Evolutionary conservation across 139 green algal genomes (phyloP).

Genomic region (Auxenochlorella pyrenoidosa): DNA sequence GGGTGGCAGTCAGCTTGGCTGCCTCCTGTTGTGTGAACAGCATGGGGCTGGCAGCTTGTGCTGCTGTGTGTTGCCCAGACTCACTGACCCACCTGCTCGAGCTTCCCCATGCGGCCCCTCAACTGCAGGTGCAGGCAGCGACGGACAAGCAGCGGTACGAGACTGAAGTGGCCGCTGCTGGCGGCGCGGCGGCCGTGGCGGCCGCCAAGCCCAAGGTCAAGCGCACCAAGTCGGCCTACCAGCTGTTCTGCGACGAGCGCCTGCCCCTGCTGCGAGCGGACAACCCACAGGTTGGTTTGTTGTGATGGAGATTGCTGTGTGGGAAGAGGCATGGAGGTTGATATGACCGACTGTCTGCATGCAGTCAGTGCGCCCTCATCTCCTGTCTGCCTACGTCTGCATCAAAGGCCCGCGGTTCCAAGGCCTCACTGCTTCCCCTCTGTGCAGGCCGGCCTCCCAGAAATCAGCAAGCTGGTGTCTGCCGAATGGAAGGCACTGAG

Average conservation of each 20-base stretch:
- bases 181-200: background rate
- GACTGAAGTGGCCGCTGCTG: background rate
- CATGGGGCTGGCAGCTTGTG: background rate
- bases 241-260: slow-evolving; percentile 17
- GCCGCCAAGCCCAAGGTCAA: background rate
- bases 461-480: background rate
- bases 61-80: background rate
- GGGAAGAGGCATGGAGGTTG: background rate
- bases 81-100: background rate
- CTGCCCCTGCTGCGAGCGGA: background rate
- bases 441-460: slow-evolving; percentile 7
- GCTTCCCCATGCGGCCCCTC: background rate
- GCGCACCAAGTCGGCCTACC: slow-evolving; percentile 9
- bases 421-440: too few species aligned
- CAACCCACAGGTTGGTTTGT: slow-evolving; percentile 4
- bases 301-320: background rate
- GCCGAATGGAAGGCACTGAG: background rate
- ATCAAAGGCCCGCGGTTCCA: too few species aligned
- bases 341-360: background rate
- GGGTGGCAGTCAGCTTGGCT: too few species aligned
- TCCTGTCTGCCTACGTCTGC: too few species aligned
- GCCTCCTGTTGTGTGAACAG: too few species aligned
- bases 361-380: background rate
- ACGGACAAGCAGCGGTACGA: slow-evolving; percentile 24
- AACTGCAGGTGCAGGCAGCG: background rate